A percentile compares a stretch with the other conserved stretches of the same genome.
phyloP scores from a whole-genome alignment of 2,329 filamentous ascomycete species.

The Cytospora piceicola region DNA sequence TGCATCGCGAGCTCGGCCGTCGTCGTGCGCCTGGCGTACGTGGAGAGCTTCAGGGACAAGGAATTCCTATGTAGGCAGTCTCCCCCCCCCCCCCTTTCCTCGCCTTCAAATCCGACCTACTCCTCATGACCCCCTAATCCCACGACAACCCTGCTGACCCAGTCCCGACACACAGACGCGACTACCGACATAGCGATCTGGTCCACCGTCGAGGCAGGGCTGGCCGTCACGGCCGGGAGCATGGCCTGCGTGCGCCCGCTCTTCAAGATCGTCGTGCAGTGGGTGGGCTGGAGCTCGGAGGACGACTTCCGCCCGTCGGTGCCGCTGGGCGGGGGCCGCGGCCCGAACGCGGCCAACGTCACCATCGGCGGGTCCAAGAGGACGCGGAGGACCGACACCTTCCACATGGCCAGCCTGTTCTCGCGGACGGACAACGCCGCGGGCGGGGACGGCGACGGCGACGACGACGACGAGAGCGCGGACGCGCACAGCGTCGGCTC shows the following conservation, averaged over 20 bases:
- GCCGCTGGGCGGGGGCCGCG: not conserved
- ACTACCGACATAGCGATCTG: constrained; percentile 52
- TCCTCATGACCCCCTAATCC: not conserved
- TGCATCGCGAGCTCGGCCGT: constrained; percentile 54
- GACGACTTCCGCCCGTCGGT: constrained; percentile 13
- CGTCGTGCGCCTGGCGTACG: constrained; percentile 46
- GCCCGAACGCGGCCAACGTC: not conserved
- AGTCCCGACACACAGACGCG: constrained; percentile 35
- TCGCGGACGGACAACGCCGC: constrained; percentile 10
- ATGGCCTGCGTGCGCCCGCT: constrained; percentile 53
- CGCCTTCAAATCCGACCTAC: not conserved
- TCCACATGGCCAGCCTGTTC: constrained; percentile 17
- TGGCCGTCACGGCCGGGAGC: constrained; percentile 53
- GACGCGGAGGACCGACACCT: constrained; percentile 12
- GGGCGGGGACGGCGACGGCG: not conserved
- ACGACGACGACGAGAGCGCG: not conserved
- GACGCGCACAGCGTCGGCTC: constrained; percentile 8
- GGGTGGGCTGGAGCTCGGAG: constrained; percentile 35
- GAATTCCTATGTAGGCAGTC: constrained; percentile 52
- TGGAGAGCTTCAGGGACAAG: constrained; percentile 43
- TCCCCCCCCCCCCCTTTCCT: constrained; percentile 64
- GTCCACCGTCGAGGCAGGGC: constrained; percentile 51
- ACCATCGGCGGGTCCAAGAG: constrained; percentile 14
- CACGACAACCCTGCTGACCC: not conserved
- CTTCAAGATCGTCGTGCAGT: constrained; percentile 40